Evolutionary conservation across 2,329 filamentous ascomycete genomes (phyloP).

Genomic region (Sphaerostilbella broomeana): DNA sequence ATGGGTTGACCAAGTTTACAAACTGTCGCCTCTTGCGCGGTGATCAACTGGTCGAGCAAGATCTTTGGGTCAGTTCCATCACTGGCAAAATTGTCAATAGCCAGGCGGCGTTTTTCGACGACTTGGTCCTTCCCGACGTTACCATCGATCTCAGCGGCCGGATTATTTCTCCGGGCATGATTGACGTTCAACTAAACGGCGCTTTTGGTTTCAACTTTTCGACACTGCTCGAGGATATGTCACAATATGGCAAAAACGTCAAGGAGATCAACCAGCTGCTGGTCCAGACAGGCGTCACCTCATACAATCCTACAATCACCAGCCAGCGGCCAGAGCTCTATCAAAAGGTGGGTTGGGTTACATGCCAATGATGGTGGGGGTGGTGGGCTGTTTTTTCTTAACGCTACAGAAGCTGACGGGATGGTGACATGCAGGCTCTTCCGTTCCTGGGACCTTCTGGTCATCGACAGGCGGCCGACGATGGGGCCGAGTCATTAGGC

Average conservation of each 20-base stretch:
- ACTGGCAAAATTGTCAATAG: conserved; percentile 77
- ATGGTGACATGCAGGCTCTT: conserved; percentile 44
- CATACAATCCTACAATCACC: conserved; percentile 78
- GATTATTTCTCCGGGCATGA: conserved; percentile 78
- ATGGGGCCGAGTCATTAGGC: conserved; percentile 80
- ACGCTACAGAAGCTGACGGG: conserved; percentile 1
- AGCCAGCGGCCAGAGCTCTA: conserved; percentile 79
- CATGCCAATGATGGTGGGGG: conserved; percentile 6
- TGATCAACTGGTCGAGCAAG: conserved; percentile 61
- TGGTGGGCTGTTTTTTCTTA: background rate
- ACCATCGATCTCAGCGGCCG: conserved; percentile 75
- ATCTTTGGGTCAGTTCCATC: conserved; percentile 80
- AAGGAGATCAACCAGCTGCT: conserved; percentile 64
- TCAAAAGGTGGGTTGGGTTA: conserved; percentile 50
- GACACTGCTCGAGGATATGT: conserved; percentile 60
- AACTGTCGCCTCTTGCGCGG: conserved; percentile 75
- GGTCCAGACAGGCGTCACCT: conserved; percentile 75
- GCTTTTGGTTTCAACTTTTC: conserved; percentile 93
- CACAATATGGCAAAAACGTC: conserved; percentile 66
- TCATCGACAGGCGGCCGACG: conserved; percentile 46
- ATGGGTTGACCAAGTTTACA: conserved; percentile 75
- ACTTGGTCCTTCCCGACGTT: conserved; percentile 62
- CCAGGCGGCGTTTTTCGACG: conserved; percentile 61
- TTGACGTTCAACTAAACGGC: conserved; percentile 88
- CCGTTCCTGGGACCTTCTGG: conserved; percentile 72